Evolutionary conservation across 257 asterid genomes (phyloP), one percentile per base, ranked within the genome.

Genomic region (Plantago elongata): DNA sequence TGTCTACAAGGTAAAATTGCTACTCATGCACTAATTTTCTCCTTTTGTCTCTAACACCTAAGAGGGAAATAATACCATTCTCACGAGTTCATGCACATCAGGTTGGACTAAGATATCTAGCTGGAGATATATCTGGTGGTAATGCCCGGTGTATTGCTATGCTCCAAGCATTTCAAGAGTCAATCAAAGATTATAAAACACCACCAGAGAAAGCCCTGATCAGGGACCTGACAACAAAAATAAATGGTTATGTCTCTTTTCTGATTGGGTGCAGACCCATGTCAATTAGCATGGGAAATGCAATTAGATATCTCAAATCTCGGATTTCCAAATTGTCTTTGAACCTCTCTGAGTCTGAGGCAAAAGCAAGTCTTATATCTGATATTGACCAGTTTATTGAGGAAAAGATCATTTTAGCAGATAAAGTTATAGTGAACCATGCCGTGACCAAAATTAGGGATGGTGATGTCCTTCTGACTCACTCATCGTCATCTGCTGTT

Each of bases 61-160:
- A 7, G 40, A 34, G 40, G 1, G 40, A 34, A 34, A 7, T 34
- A 34, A 34, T 34, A 34, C 18, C 61, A 54, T 47, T 54, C 27
- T 69, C 49, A 54, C 65, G 37, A 29, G 43, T 71, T 48, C 75
- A 47, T 68, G 54, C 63, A 14, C 76, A 65, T 71, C 90, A 90
- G 97, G 97, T 83, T 68, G 97, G 97, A 52, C 77, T 85, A 61
- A 79, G 90, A 74, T 85, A 85, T 71, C 74, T 90, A 75, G 75
- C 93, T 70, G 97, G 96, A 61, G 95, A 83, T 71, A 90, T 87
- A 59, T 81, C 89, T 61, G 97, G 95, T 65, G 96, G 97, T 63
- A 90, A 90, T 80, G 89, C 97, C 47, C 95, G 95, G 13, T 90
- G 97, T 71, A 77, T 87, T 65, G 96, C 95, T 13, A 90, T 90